Evolutionary conservation across 2,329 filamentous ascomycete genomes (phyloP).

Genomic region (Phoma herbarum): DNA sequence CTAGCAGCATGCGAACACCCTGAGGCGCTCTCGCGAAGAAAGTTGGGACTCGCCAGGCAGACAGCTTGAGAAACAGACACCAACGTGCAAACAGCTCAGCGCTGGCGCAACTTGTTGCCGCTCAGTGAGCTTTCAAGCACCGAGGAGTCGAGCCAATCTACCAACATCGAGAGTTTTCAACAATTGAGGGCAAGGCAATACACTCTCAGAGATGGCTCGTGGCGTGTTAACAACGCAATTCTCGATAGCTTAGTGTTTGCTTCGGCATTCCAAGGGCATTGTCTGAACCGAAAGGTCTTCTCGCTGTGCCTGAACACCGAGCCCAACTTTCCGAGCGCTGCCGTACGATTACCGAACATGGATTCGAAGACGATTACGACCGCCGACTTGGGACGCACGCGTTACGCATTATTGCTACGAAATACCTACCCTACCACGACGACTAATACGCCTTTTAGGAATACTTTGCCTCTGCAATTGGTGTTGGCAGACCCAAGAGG

Average conservation of each 20-base stretch:
- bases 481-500: constrained; percentile 89
- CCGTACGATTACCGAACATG: constrained; percentile 32
- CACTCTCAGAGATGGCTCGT: constrained; percentile 31
- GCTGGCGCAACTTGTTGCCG: constrained; percentile 25
- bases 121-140: constrained; percentile 22
- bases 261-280: constrained; percentile 5
- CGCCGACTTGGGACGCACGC: constrained; percentile 35
- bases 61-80: constrained; percentile 26
- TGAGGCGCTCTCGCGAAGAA: constrained; percentile 38
- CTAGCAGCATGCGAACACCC: constrained; percentile 46
- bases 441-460: constrained; percentile 86
- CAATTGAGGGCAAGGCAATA: constrained; percentile 27
- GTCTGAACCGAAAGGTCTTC: constrained; percentile 28
- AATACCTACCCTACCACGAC: constrained; percentile 47
- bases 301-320: constrained; percentile 29
- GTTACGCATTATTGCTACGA: constrained; percentile 40
- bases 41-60: constrained; percentile 33
- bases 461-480: constrained; percentile 89
- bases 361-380: constrained; percentile 34
- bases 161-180: constrained; percentile 22
- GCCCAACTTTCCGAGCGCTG: constrained; percentile 40
- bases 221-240: constrained; percentile 23
- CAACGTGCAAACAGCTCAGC: constrained; percentile 24
- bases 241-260: constrained; percentile 11
- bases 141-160: constrained; percentile 25